Percentiles rank a stretch among this genome's conserved stretches.
Evolutionary conservation across 2,329 filamentous ascomycete genomes (phyloP).

Genomic region (Talaromyces rugulosus): DNA sequence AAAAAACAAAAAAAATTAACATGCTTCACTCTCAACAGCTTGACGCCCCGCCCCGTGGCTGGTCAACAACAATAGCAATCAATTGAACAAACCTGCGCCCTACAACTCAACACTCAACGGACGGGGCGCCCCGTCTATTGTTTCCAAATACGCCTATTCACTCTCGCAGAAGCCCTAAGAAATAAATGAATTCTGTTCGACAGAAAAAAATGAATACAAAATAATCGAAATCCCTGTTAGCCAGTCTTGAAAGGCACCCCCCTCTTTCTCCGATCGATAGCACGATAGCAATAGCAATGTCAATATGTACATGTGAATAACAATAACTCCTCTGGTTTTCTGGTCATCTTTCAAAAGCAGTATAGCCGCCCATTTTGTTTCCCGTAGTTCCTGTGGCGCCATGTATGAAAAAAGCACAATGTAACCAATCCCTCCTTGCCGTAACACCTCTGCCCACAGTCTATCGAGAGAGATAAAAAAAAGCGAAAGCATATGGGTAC

Average conservation of each 20-base stretch:
- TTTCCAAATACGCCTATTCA: background rate
- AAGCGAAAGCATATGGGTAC: conserved; percentile 14
- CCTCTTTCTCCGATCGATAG: conserved; percentile 15
- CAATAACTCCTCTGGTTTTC: background rate
- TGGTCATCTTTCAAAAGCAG: background rate
- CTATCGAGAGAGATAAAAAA: conserved; percentile 26
- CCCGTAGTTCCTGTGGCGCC: conserved; percentile 19
- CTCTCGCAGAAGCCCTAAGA: background rate
- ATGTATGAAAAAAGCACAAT: conserved; percentile 16
- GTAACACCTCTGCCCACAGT: conserved; percentile 21
- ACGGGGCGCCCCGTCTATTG: background rate
- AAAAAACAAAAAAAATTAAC: too few species aligned
- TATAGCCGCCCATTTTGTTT: conserved; percentile 18
- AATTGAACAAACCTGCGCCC: background rate
- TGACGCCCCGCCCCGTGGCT: background rate
- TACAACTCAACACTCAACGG: background rate
- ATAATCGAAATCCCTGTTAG: background rate
- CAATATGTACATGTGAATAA: background rate
- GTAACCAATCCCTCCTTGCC: conserved; percentile 15
- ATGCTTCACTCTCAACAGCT: background rate
- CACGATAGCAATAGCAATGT: conserved; percentile 14
- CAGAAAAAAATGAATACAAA: background rate
- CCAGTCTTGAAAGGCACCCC: background rate
- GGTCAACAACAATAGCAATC: background rate
- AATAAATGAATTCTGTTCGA: background rate